These are phyloP conservation scores for Aspergillus unguis DNA, from an alignment of 2,329 filamentous ascomycete species.

Conservation along the genomic window DNA sequence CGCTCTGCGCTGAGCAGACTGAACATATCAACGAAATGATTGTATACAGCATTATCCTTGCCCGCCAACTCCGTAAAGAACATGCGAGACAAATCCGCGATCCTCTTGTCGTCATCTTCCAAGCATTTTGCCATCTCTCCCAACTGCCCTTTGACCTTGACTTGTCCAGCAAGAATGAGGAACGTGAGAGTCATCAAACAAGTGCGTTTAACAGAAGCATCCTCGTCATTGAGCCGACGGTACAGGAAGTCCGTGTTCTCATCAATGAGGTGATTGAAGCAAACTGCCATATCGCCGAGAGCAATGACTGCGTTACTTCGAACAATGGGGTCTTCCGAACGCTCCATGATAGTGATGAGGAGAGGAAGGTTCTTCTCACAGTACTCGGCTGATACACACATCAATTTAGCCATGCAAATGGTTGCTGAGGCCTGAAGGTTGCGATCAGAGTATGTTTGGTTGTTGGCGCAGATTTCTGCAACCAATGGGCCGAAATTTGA, in stretches of 20 bases:
- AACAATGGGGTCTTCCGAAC: constrained; percentile 85
- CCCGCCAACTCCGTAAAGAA: constrained; percentile 97
- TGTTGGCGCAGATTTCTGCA: constrained; percentile 90
- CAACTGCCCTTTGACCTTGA: constrained; percentile 98
- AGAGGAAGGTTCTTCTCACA: constrained; percentile 90
- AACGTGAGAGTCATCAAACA: constrained; percentile 99
- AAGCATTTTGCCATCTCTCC: constrained; percentile 99
- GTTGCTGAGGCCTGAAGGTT: constrained; percentile 91
- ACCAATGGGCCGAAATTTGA: constrained; percentile 88
- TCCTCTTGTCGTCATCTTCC: constrained; percentile 91
- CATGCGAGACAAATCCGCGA: constrained; percentile 91
- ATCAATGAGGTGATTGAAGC: constrained; percentile 98
- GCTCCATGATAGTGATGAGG: constrained; percentile 96
- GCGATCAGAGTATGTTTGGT: constrained; percentile 84
- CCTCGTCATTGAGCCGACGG: constrained; percentile 81
- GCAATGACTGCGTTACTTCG: constrained; percentile 96
- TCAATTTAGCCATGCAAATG: constrained; percentile 91
- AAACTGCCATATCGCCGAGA: constrained; percentile 97
- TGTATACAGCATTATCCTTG: constrained; percentile 98
- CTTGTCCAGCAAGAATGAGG: constrained; percentile 91
- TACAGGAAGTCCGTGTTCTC: constrained; percentile 99
- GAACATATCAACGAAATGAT: constrained; percentile 99
- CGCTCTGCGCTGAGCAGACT: constrained; percentile 81
- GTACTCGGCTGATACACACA: constrained; percentile 97
- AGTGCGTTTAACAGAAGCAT: constrained; percentile 89